Evolutionary conservation across 2,329 filamentous ascomycete species (phyloP), one percentile per base, ranked within the genome.

Genomic region (Erysiphe pulchra): DNA sequence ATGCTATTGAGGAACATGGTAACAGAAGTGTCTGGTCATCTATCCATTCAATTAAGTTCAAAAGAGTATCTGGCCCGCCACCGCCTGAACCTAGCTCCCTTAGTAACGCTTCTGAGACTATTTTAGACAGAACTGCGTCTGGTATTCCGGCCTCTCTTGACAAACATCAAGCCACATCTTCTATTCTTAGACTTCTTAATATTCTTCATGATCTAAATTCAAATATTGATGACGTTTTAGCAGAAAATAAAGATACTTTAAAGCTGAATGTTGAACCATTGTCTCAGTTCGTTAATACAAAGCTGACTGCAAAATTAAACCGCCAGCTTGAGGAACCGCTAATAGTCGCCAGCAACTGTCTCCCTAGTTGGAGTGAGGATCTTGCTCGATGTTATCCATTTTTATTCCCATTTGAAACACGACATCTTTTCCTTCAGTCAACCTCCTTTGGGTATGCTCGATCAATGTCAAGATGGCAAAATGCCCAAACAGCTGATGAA

Each of bases 381-480:
- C 65, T 98, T 45, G 85, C 90, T 10, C 78, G 90, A 32, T 68
- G 92, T 1, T 98, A 94, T 58, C 87, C 90, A 0, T 98, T 98
- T 69, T 65, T 98, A 12, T 98, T 98, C 60, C 90, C 90, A 2
- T 98, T 98, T 56, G 90, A 98, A 65, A 95, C 90, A 1, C 77
- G 90, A 12, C 87, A 98, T 61, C 67, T 98, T 34, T 98, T 98
- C 69, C 65, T 98, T 32, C 90, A 95, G 62, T 98, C 87, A 2
- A 98, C 92, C 0, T 94, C 90, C 0, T 98, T 98, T 58, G 90
- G 90, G 18, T 98, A 98, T 64, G 87, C 87, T 38, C 75, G 90
- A 50, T 94, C 90, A 16, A 95, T 98, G 90, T 80, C 80, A 48
- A 75, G 87, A 59, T 98, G 92, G 92, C 90, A 95, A 62, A 93